Evolutionary conservation across 139 green algal genomes (phyloP).

Genomic region (Deuterostichococcus epilithicus): DNA sequence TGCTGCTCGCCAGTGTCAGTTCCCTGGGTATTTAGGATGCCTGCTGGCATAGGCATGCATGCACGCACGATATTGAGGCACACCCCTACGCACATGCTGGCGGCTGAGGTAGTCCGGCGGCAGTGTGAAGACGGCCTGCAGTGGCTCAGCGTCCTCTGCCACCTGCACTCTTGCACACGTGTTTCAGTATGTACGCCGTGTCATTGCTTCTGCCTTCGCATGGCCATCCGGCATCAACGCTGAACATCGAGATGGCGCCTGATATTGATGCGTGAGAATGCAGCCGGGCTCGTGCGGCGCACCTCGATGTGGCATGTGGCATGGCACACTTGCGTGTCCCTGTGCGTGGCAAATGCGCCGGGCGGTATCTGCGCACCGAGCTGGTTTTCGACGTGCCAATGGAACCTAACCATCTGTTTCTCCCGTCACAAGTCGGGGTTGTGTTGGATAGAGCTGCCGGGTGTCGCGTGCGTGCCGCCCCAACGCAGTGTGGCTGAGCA

Average conservation of each 20-base stretch:
- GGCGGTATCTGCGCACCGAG: conserved; percentile 40
- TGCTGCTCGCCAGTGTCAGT: not conserved
- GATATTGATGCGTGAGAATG: no score
- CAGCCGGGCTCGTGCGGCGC: no score
- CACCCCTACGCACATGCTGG: conserved; percentile 16
- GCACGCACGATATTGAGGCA: not conserved
- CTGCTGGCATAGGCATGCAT: no score
- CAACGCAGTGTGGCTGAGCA: no score
- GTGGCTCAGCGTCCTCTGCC: conserved; percentile 10
- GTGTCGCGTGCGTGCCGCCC: no score
- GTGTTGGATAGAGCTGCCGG: no score
- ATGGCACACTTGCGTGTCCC: conserved; percentile 39
- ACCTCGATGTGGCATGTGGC: conserved; percentile 59
- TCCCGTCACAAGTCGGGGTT: no score
- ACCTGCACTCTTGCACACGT: conserved; percentile 17
- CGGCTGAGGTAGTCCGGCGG: conserved; percentile 36
- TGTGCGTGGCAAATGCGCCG: conserved; percentile 22
- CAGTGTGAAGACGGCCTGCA: conserved; percentile 43
- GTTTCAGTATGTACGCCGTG: no score
- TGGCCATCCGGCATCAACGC: no score
- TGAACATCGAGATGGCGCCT: no score
- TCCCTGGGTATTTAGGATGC: no score
- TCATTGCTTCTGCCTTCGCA: no score
- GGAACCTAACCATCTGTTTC: conserved; percentile 51
- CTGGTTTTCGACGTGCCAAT: conserved; percentile 60